These are phyloP conservation scores for Nitzschia sp. DNA, from an alignment of 108 stramenopile species.

Conservation along the genomic window DNA sequence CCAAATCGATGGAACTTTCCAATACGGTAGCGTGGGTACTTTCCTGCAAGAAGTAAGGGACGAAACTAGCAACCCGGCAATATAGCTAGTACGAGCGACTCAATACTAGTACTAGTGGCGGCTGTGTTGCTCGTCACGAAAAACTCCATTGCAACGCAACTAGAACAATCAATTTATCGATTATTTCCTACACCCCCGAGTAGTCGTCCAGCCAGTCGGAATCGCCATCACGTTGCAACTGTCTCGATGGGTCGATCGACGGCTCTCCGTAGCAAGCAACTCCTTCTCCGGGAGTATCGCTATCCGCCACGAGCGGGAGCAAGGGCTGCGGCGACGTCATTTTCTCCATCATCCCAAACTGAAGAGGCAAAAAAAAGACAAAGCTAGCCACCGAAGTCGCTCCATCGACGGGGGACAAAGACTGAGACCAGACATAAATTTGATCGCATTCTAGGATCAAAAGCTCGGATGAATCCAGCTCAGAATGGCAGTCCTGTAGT, in stretches of 20 bases:
- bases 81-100: no score
- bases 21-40: no score
- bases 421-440: conserved; percentile 31
- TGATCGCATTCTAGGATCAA: neutral
- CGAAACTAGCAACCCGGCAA: no score
- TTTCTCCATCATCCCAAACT: conserved; percentile 19
- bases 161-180: no score
- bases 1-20: no score
- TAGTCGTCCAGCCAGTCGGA: conserved; percentile 20
- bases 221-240: conserved; percentile 16
- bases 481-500: neutral
- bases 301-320: conserved; percentile 9
- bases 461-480: neutral
- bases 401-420: neutral
- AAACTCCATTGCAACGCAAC: no score
- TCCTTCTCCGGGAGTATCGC: neutral
- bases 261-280: conserved; percentile 27
- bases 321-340: neutral
- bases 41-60: no score
- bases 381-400: conserved; percentile 15
- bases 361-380: conserved; percentile 14
- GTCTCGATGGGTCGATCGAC: conserved; percentile 27
- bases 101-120: no score
- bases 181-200: neutral
- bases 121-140: no score